Evolutionary conservation across 2,329 filamentous ascomycete species (phyloP).

Genomic region (Talaromyces funiculosus): DNA sequence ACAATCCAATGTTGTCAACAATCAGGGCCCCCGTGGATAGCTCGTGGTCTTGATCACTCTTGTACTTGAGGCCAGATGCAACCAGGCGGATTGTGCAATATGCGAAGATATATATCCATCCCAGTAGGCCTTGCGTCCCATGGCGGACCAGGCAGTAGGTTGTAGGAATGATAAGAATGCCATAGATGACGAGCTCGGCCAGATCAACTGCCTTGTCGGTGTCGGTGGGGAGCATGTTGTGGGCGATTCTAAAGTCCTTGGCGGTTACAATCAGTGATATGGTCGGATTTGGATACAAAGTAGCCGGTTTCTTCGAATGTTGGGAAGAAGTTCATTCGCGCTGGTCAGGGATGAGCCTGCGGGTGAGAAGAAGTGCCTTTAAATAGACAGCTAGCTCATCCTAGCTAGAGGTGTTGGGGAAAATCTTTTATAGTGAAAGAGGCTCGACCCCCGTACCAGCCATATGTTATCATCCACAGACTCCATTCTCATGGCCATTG

Average conservation of each 20-base stretch:
- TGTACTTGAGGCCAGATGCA: slow-evolving; percentile 6
- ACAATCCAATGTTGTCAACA: slow-evolving; percentile 11
- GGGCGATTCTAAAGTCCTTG: background rate
- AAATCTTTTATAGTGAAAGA: background rate
- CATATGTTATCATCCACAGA: background rate
- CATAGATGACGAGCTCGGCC: slow-evolving; percentile 5
- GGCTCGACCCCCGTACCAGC: too few species aligned
- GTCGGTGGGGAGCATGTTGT: slow-evolving; percentile 1
- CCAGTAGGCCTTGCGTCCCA: slow-evolving; percentile 1
- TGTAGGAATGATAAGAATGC: background rate
- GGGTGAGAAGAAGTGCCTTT: background rate
- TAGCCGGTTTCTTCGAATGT: background rate
- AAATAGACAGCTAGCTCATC: background rate
- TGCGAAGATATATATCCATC: slow-evolving; percentile 5
- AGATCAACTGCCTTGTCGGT: slow-evolving; percentile 1
- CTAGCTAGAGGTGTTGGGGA: too few species aligned
- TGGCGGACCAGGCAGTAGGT: slow-evolving; percentile 8
- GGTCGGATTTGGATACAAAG: background rate
- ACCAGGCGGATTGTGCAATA: slow-evolving; percentile 9
- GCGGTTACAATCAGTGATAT: background rate
- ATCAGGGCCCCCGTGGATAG: background rate
- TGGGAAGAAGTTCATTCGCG: background rate
- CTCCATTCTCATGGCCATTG: background rate
- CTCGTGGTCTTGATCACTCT: background rate
- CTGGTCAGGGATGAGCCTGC: background rate